Base-by-base conservation (phyloP, 148 eudicot species). In the Rhododendron griersonianum region DNA sequence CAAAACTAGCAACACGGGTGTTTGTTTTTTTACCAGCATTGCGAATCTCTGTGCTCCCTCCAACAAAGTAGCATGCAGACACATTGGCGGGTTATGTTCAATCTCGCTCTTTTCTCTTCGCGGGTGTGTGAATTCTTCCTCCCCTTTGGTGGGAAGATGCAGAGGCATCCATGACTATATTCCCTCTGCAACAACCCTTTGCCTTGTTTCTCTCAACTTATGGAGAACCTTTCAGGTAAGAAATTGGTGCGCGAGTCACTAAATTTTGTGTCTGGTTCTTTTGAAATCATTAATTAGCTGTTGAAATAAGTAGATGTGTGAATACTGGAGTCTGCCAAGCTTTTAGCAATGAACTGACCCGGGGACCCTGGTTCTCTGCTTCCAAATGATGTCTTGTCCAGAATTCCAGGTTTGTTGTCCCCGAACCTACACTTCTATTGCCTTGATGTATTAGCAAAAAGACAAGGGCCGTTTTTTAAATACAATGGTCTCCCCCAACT, bases 21-120 rank as follows among this genome's bases (percentile, higher is more conserved):
- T 51, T 81, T 81, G 37, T 35, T 35, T 81, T 53, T 81, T 19
- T 81, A 81, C 69, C 84, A 33, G 30, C 48, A 55, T 81, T 15
- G n/a, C 47, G 33, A 81, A 30, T 81, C 73, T 81, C 30, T 67
- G 21, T 81, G 16, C 48, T 81, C 48, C 69, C 23, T 59, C 84
- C 73, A 81, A 19, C 84, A 81, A 81, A 81, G 73, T 59, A 59
- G 84, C 84, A 37, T 81, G 71, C 30, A 19, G 71, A 59, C 41
- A 25, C 71, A 81, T 21, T 14, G 84, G 71, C 30, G 16, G 71
- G 59, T 57, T 55, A 81, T 81, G 51, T 81, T 37, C 25, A 57
- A 57, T 23, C 71, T 81, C 11, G 18, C 71, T 11, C 48, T 81
- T 81, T 81, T 57, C 48, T 59, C 1, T 30, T 81, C 18, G 18